Evolutionary conservation across 2,329 filamentous ascomycete species (phyloP), one percentile per base, ranked within the genome.

Genomic region (Emericellopsis atlantica): DNA sequence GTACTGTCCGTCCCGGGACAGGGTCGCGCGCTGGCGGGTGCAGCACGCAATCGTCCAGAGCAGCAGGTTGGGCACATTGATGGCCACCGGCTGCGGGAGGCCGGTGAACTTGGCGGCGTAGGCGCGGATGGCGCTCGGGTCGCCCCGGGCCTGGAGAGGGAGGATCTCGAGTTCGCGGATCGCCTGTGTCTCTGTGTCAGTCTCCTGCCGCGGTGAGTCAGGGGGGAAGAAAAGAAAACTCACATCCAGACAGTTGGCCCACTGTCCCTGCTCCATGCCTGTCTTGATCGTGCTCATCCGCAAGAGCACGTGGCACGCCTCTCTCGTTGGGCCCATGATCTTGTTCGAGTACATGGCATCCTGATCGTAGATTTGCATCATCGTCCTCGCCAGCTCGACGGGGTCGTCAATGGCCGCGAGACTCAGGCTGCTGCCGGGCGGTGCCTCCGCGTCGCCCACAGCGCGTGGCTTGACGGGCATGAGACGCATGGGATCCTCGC

Each of bases 31-130:
- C 61, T 95, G 82, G 43, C 79, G 75, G 39, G 82, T 81, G 61
- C 89, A 93, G 64, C 84, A 88, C 34, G 82, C 74, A 49, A 98
- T 86, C 39, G 87, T 87, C 92, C 92, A 96, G 66, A 95, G 82
- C 47, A 98, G 74, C 46, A 96, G 70, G 59, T 90, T 87, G 15
- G 90, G 90, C 51, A 95, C 80, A 54, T 92, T 94, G 56, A 86
- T 81, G 3, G 89, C 82, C 33, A 98, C 84, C 7, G 88, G 77
- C 49, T 86, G 78, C 4, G 87, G 76, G 33, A 94, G 73, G 2
- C 74, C 70, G 14, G 85, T 76, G 64, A 98, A 96, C 46, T 80
- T 81, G 51, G 85, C 79, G 1, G 90, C 88, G 45, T 80, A 80
- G 48, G 73, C 73, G 47, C 92, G 85, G 61, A 98, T 90, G 38